Base-by-base conservation (phyloP, 2,329 filamentous ascomycete genomes). In the Trichoderma sp. region DNA sequence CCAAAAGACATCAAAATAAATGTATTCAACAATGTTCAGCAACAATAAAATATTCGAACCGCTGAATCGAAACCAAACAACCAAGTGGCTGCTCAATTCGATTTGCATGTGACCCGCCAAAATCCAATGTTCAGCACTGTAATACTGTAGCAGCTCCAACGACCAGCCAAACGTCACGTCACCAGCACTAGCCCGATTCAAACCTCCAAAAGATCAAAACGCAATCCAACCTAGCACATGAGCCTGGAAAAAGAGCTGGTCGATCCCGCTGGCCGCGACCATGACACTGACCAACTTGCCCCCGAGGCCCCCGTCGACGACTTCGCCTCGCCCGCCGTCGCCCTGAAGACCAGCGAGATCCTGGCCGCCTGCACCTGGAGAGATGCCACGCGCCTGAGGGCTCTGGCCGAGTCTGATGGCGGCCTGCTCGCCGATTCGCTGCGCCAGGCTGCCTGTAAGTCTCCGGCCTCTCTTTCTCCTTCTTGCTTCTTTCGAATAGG, bases 371-470 rank as follows among this genome's bases (percentile, higher is more conserved):
- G 90, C 79, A 80, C 80, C 70, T 79, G 79, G 74, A 82, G 78
- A 61, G 85, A 92, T 75, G 77, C 90, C 39, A 78, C 83, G 39
- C 78, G 80, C 52, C 82, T 93, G 66, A 82, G 85, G 69, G 74
- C 74, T 13, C 80, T 91, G 69, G 90, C 90, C 45, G 84, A 86
- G 61, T 87, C 87, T 1, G 79, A 82, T 64, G 90, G 89, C n/a
- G 91, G 91, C 19, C 84, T 93, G 70, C 75, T 92, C 67, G 84
- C 83, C 22, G 90, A 93, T 76, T 80, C 83, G 32, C 78, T 95
- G 70, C 90, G 94, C 72, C 86, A 87, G 74, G 81, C 83, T 78
- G 93, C 92, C 72, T 97, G 94, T 96, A 86, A 80, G 92, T 87
- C 4, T 19, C 12, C 6, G 25, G n/a, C 29, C 32, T 15, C 2